phyloP scores from a whole-genome alignment of 2,329 filamentous ascomycete genomes.

The Dendrostoma leiphaemia region DNA sequence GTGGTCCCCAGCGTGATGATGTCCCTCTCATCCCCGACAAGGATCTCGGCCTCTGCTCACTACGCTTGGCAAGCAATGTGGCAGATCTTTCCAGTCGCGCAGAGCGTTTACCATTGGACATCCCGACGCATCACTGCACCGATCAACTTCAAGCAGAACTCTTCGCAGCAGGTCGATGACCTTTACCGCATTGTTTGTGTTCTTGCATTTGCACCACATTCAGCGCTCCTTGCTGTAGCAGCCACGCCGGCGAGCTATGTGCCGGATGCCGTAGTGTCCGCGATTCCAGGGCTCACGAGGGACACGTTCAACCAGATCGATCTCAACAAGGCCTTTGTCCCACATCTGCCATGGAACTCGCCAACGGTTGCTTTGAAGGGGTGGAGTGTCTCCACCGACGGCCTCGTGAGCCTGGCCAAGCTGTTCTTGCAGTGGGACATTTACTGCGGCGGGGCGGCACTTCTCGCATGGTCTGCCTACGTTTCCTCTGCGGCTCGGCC shows the following conservation, averaged over 20 bases:
- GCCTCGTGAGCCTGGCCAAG: conserved; percentile 38
- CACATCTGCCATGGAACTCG: conserved; percentile 32
- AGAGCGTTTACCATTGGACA: conserved; percentile 36
- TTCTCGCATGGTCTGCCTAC: conserved; percentile 43
- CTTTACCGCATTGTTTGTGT: conserved; percentile 24
- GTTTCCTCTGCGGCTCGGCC: conserved; percentile 29
- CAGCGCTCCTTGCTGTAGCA: conserved; percentile 38
- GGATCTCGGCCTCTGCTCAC: conserved; percentile 38
- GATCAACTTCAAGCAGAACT: not conserved
- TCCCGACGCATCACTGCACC: conserved; percentile 24
- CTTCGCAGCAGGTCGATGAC: not conserved
- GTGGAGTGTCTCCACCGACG: conserved; percentile 29
- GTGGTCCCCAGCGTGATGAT: conserved; percentile 42
- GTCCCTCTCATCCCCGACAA: conserved; percentile 37
- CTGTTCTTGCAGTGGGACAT: conserved; percentile 49
- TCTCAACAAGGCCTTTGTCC: conserved; percentile 30
- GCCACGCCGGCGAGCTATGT: conserved; percentile 32
- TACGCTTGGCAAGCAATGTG: conserved; percentile 47
- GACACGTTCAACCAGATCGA: conserved; percentile 16
- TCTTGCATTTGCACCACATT: conserved; percentile 37
- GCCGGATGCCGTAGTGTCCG: conserved; percentile 37
- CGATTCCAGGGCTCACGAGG: conserved; percentile 35
- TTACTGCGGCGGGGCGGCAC: conserved; percentile 37
- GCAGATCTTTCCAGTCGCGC: conserved; percentile 49
- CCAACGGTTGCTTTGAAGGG: conserved; percentile 31